Percentiles rank a stretch among this genome's conserved stretches.
These are phyloP conservation scores for Colletotrichum sublineola DNA, from an alignment of 2,329 filamentous ascomycete genomes.

Conservation along the genomic window DNA sequence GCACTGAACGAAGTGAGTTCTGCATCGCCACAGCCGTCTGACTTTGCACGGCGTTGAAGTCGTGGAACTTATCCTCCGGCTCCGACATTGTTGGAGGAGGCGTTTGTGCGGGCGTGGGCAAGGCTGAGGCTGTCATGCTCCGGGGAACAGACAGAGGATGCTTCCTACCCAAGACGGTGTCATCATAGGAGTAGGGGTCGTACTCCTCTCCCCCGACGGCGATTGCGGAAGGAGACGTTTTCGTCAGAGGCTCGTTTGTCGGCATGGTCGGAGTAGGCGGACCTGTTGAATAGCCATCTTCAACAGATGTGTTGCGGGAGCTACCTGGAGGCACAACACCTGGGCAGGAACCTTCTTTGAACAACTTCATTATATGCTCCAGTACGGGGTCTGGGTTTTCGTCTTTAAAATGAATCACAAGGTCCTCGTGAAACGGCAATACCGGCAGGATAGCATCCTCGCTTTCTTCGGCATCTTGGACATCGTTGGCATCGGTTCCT, in stretches of 20 bases:
- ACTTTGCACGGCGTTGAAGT: slow-evolving; percentile 56
- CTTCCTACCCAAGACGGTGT: slow-evolving; percentile 12
- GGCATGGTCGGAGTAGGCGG: slow-evolving; percentile 24
- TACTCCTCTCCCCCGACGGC: slow-evolving; percentile 55
- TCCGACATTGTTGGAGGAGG: slow-evolving; percentile 52
- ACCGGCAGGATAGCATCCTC: slow-evolving; percentile 58
- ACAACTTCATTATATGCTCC: slow-evolving; percentile 61
- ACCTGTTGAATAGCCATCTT: slow-evolving; percentile 28
- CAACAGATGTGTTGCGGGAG: slow-evolving; percentile 14
- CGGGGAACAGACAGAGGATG: slow-evolving; percentile 6
- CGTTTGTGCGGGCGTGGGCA: slow-evolving; percentile 60
- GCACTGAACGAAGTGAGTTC: slow-evolving; percentile 67
- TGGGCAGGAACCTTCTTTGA: slow-evolving; percentile 57
- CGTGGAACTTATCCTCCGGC: slow-evolving; percentile 58
- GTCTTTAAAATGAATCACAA: slow-evolving; percentile 67
- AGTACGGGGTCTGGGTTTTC: slow-evolving; percentile 58
- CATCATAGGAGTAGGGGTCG: slow-evolving; percentile 59
- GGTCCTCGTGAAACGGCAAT: slow-evolving; percentile 67
- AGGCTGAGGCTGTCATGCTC: slow-evolving; percentile 49
- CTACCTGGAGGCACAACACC: slow-evolving; percentile 26
- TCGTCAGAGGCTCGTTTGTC: slow-evolving; percentile 22
- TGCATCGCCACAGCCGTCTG: slow-evolving; percentile 68
- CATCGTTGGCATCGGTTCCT: slow-evolving; percentile 21
- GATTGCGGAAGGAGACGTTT: slow-evolving; percentile 16
- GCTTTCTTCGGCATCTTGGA: slow-evolving; percentile 40